Conservation (phyloP, 352 stramenopile species). For the Blastocystis sp. region DNA sequence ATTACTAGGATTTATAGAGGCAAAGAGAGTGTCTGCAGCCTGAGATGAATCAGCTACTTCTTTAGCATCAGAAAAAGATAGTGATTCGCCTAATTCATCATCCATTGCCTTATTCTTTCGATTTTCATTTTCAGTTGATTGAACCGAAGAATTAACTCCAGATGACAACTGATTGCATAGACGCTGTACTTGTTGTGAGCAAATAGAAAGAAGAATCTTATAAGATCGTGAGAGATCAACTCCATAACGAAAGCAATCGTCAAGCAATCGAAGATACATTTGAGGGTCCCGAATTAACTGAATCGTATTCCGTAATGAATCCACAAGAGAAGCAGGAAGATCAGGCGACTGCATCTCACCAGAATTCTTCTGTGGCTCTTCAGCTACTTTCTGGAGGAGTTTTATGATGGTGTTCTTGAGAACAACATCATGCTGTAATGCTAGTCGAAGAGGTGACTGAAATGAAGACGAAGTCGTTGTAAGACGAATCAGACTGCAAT, state of each 20-base stretch:
- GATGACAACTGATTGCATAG: too few species aligned
- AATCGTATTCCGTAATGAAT: neutral
- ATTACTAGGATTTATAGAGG: too few species aligned
- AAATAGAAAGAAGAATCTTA: neutral
- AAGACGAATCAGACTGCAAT: neutral
- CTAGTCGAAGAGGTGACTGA: neutral
- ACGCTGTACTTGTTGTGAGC: neutral
- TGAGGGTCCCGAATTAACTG: neutral
- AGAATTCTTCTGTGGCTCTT: neutral
- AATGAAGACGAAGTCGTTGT: neutral
- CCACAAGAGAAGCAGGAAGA: neutral
- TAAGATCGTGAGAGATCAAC: conserved; percentile 29
- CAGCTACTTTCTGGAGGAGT: neutral
- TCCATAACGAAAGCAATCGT: conserved; percentile 25
- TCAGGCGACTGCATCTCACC: neutral
- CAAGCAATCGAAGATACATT: conserved; percentile 25
- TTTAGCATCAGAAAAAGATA: too few species aligned
- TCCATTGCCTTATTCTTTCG: too few species aligned
- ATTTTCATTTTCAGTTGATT: too few species aligned
- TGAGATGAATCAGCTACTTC: too few species aligned
- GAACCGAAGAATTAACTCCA: too few species aligned
- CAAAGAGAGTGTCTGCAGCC: too few species aligned
- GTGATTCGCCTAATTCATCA: too few species aligned
- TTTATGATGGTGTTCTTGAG: conserved; percentile 25
- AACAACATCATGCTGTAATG: neutral